Conservation (phyloP, 2,329 filamentous ascomycete species). For the Colletotrichum musicola region DNA sequence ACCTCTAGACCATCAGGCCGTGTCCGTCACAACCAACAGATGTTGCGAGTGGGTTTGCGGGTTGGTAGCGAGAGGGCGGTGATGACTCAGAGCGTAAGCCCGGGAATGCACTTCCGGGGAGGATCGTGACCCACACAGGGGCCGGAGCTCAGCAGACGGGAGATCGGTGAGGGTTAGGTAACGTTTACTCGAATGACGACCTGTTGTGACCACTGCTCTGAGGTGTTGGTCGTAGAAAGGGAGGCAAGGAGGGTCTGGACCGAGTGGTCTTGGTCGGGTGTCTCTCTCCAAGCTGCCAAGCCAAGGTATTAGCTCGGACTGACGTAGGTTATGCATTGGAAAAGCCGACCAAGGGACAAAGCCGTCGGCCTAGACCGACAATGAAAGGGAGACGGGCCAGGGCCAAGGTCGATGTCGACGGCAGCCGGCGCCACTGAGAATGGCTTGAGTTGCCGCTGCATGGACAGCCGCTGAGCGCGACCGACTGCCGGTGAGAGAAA, state of each 20-base stretch:
- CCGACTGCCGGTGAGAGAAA: slow-evolving; percentile 17
- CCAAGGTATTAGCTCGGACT: slow-evolving; percentile 1
- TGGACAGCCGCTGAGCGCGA: neutral
- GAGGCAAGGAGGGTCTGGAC: too few relatives aligned
- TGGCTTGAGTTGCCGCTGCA: neutral
- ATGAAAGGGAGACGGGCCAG: neutral
- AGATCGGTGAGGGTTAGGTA: neutral
- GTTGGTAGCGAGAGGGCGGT: neutral
- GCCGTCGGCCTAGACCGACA: too few relatives aligned
- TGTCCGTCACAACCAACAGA: neutral
- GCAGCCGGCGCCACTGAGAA: slow-evolving; percentile 20
- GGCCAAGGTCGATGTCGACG: neutral
- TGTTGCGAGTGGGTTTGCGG: neutral
- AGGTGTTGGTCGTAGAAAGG: too few relatives aligned
- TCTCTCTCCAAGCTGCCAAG: neutral
- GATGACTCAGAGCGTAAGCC: neutral
- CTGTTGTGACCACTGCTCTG: too few relatives aligned
- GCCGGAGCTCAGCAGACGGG: neutral
- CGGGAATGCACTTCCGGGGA: neutral
- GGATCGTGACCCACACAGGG: neutral
- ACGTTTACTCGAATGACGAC: too few relatives aligned
- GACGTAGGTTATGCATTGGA: neutral
- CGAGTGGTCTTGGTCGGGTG: too few relatives aligned
- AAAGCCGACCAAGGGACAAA: slow-evolving; percentile 1
- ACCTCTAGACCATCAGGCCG: slow-evolving; percentile 48